Conservation (phyloP, 768 basidiomycete genomes). For the Royoungia palumana region DNA sequence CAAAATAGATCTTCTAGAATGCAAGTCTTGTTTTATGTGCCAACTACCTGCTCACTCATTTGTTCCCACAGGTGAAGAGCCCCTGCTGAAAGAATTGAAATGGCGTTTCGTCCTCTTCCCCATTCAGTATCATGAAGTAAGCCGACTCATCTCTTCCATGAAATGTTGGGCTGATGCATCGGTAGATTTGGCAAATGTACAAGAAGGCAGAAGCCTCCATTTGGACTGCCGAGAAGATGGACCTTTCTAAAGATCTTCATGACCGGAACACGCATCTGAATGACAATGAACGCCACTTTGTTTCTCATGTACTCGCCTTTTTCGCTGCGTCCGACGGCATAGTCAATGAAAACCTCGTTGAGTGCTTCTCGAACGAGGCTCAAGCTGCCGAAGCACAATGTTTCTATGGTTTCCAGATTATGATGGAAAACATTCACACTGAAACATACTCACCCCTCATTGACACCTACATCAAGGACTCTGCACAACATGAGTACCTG, state of each 20-base stretch:
- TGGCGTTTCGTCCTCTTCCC: slow-evolving; percentile 90
- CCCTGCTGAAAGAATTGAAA: slow-evolving; percentile 71
- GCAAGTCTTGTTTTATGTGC: slow-evolving; percentile 24
- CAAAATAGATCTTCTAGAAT: slow-evolving; percentile 62
- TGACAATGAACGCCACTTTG: slow-evolving; percentile 80
- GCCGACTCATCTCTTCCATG: no score
- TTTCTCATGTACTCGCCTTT: slow-evolving; percentile 91
- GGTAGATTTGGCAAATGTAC: slow-evolving; percentile 92
- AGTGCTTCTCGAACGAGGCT: slow-evolving; percentile 90
- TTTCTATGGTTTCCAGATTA: slow-evolving; percentile 98
- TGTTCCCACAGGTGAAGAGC: slow-evolving; percentile 58
- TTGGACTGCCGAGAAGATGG: slow-evolving; percentile 93
- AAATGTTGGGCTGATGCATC: not conserved
- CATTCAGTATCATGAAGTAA: slow-evolving; percentile 88
- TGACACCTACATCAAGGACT: slow-evolving; percentile 89
- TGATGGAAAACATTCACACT: slow-evolving; percentile 98
- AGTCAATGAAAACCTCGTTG: slow-evolving; percentile 93
- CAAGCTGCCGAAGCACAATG: slow-evolving; percentile 91
- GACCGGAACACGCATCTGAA: slow-evolving; percentile 87
- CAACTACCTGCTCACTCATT: not conserved
- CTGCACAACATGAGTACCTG: slow-evolving; percentile 68
- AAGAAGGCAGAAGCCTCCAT: slow-evolving; percentile 93
- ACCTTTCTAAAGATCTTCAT: slow-evolving; percentile 77
- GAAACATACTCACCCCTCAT: slow-evolving; percentile 97
- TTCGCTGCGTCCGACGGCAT: slow-evolving; percentile 93